Evolutionary conservation across 2,329 filamentous ascomycete species (phyloP), one percentile per base, ranked within the genome.

Genomic region (Ophiostoma piceae): DNA sequence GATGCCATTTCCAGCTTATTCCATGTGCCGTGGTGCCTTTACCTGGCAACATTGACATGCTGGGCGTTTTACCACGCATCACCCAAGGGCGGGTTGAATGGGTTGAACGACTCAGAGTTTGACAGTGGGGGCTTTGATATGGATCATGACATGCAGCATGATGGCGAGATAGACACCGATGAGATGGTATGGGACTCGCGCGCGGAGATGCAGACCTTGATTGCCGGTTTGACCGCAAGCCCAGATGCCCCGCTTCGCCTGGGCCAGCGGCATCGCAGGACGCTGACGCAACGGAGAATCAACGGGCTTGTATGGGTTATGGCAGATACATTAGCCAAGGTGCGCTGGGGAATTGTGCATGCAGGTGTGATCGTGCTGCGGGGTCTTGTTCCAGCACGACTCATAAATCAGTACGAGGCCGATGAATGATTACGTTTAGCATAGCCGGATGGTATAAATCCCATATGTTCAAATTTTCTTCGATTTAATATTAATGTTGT

Each of bases 1-100:
- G 72, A 73, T 3, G 69, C 70, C 66, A 71, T 71, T 68, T 69
- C 71, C 16, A 70, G 72, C 26, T 57, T 73, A 4, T 72, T 72
- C 43, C 72, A 73, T 65, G 70, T 72, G 39, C 72, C 72, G 1
- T 73, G 72, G 72, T 73, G 72, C 41, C 69, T 73, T 16, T 73
- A 72, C 51, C 39, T 73, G 22, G 71, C 72, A 1, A 71, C 72
- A 9, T 69, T 73, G 3, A 73, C 72, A 12, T 68, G 66, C 68
- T 73, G 72, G 72, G 72, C 68, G 2, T 73, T 72, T 39, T 54
- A 71, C 32, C 72, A 73, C 32, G 69, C 72, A 11, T 64, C 57
- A 11, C 69, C 68, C 35, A 39, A 39, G 3, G 5, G n/a, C 2
- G 65, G 68, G 16, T 1, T 37, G 26, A 9, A 54, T 47, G 16